Conservation (phyloP, 495 filamentous ascomycete species). For the Rhizodiscina lignyota region DNA sequence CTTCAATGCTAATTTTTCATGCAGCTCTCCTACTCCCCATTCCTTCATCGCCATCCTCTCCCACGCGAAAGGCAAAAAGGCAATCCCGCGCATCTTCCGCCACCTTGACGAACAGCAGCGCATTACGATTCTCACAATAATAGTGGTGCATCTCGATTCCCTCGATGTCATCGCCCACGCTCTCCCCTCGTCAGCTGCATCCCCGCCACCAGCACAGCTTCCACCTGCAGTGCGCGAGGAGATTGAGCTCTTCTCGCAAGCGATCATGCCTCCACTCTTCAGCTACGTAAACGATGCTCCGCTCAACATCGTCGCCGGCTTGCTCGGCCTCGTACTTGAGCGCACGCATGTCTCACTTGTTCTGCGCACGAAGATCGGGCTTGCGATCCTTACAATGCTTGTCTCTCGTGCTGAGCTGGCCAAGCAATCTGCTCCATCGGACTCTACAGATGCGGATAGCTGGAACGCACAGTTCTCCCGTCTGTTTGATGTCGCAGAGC, state of each 20-base stretch:
- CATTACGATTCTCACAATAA: constrained; percentile 85
- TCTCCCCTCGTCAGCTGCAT: constrained; percentile 49
- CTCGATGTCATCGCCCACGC: constrained; percentile 77
- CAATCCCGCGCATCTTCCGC: constrained; percentile 84
- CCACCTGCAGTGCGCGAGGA: constrained; percentile 65
- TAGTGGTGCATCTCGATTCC: constrained; percentile 81
- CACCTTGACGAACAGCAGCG: constrained; percentile 85
- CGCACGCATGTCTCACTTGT: constrained; percentile 65
- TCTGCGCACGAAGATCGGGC: constrained; percentile 67
- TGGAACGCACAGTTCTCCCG: constrained; percentile 63
- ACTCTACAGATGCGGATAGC: constrained; percentile 55
- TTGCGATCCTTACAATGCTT: constrained; percentile 86
- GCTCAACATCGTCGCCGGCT: constrained; percentile 73
- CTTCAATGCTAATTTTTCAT: background rate
- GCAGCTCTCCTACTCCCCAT: constrained; percentile 46
- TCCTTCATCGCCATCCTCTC: constrained; percentile 95
- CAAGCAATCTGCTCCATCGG: background rate
- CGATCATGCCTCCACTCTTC: constrained; percentile 81
- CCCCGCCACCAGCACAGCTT: constrained; percentile 30
- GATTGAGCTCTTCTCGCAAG: constrained; percentile 71
- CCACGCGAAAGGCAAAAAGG: constrained; percentile 90
- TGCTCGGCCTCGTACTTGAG: constrained; percentile 68
- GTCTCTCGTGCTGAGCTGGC: constrained; percentile 67
- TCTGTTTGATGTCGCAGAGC: constrained; percentile 77
- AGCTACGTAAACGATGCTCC: constrained; percentile 80